Evolutionary conservation across 2,329 filamentous ascomycete genomes (phyloP).

Genomic region (Passalora sequoiae): DNA sequence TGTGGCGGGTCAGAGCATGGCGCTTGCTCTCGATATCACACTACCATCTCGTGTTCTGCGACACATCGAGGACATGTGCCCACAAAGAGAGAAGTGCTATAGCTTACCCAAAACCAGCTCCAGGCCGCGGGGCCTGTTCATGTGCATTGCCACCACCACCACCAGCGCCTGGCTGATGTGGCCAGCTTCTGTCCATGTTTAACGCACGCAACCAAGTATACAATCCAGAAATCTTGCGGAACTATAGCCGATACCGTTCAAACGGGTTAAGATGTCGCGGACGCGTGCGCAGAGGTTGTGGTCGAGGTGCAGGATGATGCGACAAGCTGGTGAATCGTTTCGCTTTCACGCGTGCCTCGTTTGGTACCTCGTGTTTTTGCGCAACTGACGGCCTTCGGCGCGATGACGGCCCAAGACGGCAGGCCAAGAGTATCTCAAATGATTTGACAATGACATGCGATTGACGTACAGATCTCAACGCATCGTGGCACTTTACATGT

Average conservation of each 20-base stretch:
- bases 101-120: constrained; percentile 30
- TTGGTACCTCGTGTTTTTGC: not conserved
- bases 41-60: too few species aligned
- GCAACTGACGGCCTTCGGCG: too few species aligned
- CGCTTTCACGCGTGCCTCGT: constrained; percentile 5
- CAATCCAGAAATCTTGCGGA: too few species aligned
- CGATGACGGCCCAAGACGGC: too few species aligned
- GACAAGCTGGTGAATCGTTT: not conserved
- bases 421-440: too few species aligned
- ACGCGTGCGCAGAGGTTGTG: constrained; percentile 1
- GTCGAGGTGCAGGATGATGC: not conserved
- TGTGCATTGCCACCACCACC: constrained; percentile 24
- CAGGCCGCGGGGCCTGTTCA: constrained; percentile 26
- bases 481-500: not conserved
- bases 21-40: too few species aligned
- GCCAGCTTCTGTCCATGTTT: constrained; percentile 26
- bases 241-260: too few species aligned
- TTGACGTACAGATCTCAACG: not conserved
- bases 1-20: too few species aligned
- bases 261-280: not conserved
- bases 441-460: not conserved
- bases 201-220: not conserved
- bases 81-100: too few species aligned
- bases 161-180: too few species aligned
- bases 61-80: too few species aligned